phyloP scores from a whole-genome alignment of 768 basidiomycete genomes.

The Suillus subalutaceus region DNA sequence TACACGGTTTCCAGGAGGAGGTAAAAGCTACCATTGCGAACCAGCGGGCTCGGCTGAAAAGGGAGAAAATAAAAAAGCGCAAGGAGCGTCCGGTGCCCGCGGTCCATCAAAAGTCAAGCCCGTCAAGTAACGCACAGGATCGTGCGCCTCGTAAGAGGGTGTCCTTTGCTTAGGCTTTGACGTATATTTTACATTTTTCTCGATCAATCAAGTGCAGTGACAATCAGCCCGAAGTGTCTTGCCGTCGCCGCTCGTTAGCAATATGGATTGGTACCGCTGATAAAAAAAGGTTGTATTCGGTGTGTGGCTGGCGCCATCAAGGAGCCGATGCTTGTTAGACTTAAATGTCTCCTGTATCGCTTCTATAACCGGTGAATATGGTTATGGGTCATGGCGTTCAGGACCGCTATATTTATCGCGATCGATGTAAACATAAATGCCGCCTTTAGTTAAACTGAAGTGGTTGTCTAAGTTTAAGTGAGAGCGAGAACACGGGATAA shows the following conservation, averaged over 20 bases:
- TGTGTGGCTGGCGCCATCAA: not conserved
- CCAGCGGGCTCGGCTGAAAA: conserved; percentile 40
- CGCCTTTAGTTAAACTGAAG: not conserved
- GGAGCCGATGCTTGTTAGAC: not conserved
- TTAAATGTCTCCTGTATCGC: not conserved
- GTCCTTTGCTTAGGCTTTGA: conserved; percentile 30
- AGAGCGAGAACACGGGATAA: not conserved
- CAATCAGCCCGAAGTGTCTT: not conserved
- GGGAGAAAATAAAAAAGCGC: conserved; percentile 39
- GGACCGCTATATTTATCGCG: not conserved
- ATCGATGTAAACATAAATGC: not conserved
- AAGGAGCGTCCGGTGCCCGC: conserved; percentile 24
- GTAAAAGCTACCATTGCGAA: conserved; percentile 42
- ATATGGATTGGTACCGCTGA: not conserved
- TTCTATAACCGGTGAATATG: not conserved
- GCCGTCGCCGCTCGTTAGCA: not conserved
- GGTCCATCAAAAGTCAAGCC: conserved; percentile 17
- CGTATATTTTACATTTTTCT: conserved; percentile 2
- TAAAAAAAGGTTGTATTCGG: not conserved
- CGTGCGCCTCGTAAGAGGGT: conserved; percentile 36
- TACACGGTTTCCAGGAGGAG: conserved; percentile 39
- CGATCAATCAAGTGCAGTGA: conserved; percentile 3
- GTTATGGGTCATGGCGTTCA: not conserved
- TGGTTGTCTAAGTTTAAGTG: not conserved
- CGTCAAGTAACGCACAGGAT: conserved; percentile 13